Conservation (phyloP, 2,329 filamentous ascomycete genomes). For the Colletotrichum salicis region DNA sequence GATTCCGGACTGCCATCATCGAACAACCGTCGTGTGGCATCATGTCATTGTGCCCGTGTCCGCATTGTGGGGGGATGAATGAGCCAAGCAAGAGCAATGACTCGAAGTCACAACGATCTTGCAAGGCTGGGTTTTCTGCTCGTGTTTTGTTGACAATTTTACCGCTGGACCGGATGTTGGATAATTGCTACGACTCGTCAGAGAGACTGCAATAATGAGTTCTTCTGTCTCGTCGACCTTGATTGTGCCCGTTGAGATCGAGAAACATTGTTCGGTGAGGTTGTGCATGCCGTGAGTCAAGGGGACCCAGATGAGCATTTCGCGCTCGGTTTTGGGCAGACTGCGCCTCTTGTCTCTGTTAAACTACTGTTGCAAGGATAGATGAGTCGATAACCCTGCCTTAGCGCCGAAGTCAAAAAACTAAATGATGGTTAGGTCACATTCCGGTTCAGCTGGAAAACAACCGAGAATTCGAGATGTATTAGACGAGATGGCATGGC, state of each 20-base stretch:
- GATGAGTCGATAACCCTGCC: neutral
- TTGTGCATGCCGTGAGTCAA: neutral
- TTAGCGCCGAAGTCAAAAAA: conserved; percentile 8
- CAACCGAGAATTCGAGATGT: neutral
- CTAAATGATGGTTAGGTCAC: conserved; percentile 10
- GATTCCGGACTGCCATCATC: neutral
- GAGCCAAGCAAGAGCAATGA: conserved; percentile 14
- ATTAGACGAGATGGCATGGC: neutral
- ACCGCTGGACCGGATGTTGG: neutral
- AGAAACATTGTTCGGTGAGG: neutral
- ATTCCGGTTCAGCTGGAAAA: neutral
- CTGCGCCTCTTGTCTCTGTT: conserved; percentile 13
- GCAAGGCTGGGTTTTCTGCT: neutral
- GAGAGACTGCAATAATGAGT: neutral
- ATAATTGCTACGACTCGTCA: neutral
- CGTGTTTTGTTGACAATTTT: neutral
- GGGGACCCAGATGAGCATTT: neutral
- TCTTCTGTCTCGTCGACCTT: too few species aligned
- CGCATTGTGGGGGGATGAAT: neutral
- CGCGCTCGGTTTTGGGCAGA: conserved; percentile 2
- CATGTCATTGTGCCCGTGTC: neutral
- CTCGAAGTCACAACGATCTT: conserved; percentile 7
- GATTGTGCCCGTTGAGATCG: neutral
- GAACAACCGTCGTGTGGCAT: conserved; percentile 12
- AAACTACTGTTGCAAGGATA: neutral